Evolutionary conservation across 1,139 yeast genomes (phyloP), one percentile per base, ranked within the genome.

Genomic region (Yamadazyma atlantica): DNA sequence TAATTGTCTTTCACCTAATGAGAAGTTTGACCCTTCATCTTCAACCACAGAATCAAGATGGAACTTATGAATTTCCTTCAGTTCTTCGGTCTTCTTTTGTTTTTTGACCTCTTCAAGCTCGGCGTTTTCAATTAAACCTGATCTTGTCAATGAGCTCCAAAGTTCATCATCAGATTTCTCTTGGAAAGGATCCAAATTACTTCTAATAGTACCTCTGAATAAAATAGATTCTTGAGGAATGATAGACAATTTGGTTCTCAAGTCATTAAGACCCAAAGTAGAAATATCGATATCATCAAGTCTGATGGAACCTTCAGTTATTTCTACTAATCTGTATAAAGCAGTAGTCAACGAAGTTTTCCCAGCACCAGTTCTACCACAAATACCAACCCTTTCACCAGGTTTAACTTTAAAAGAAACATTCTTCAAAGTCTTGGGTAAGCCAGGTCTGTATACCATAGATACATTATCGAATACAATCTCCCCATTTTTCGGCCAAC

Each of bases 141-240:
- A 51, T 41, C 60, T 55, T 38, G 53, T 47, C 36, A 62, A 51
- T 1, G 63, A 54, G 36, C 53, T 55, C 65, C 67, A 58, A 35
- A 65, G 52, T 29, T 46, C 45, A n/a, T 50, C 57, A 45, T 66
- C 71, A 2, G 55, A 33, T 40, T 55, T 54, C 37, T 58, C 55
- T 21, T 51, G 51, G 38, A 63, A 64, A 35, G 94, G 89, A 61
- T 89, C 96, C 55, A 89, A 66, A 54, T 89, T 89, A 16, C 82
- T 71, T 51, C 88, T 75, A 38, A 89, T 72, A 0, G 94, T 83
- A 37, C 96, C 96, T 7, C 85, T 72, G 60, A 89, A 89, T 51
- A 89, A 64, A 0, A 94, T 86, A 21, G 96, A 95, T 55, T 89
- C 97, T 62, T 89, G 96, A 7, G 96, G 96, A 57, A 88, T 89